A percentile compares a stretch with the other conserved stretches of the same genome.
These are phyloP conservation scores for Thalassiosira profunda DNA, from an alignment of 108 stramenopile genomes.

Conservation along the genomic window DNA sequence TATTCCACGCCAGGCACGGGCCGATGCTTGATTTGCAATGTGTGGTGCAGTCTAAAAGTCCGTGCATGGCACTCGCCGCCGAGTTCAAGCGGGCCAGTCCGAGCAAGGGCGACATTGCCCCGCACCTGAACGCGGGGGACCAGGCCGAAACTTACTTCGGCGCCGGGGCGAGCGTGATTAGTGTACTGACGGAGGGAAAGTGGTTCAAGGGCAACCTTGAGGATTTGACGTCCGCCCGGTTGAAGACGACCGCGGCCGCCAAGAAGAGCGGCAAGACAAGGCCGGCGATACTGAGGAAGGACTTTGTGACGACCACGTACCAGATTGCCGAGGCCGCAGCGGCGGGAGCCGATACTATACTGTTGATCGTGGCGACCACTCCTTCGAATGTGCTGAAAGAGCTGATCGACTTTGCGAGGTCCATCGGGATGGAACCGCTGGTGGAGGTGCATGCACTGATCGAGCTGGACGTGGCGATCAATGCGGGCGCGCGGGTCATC, in stretches of 20 bases:
- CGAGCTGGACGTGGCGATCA: conserved; percentile 93
- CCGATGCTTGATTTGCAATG: conserved; percentile 61
- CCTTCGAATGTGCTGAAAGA: conserved; percentile 65
- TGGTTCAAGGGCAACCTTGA: conserved; percentile 95
- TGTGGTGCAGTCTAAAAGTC: conserved; percentile 64
- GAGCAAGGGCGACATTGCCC: conserved; percentile 94
- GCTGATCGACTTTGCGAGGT: conserved; percentile 81
- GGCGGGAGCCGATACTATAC: conserved; percentile 93
- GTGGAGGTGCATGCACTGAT: conserved; percentile 95
- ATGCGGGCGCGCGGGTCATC: conserved; percentile 92
- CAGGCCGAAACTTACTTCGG: conserved; percentile 83
- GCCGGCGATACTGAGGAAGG: conserved; percentile 95
- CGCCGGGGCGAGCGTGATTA: conserved; percentile 93
- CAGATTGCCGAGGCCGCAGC: conserved; percentile 96
- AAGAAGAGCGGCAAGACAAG: conserved; percentile 16
- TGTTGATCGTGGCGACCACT: conserved; percentile 95
- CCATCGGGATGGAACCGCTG: conserved; percentile 94
- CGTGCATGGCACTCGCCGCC: conserved; percentile 94
- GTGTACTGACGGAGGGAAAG: conserved; percentile 95
- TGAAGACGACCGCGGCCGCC: conserved; percentile 42
- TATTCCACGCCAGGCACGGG: conserved; percentile 65
- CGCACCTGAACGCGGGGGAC: conserved; percentile 67
- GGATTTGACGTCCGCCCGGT: conserved; percentile 77
- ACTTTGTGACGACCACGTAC: conserved; percentile 91
- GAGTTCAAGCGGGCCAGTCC: conserved; percentile 99